These are phyloP conservation scores for Beauveria sp. DNA, from an alignment of 2,329 filamentous ascomycete genomes.

Conservation along the genomic window DNA sequence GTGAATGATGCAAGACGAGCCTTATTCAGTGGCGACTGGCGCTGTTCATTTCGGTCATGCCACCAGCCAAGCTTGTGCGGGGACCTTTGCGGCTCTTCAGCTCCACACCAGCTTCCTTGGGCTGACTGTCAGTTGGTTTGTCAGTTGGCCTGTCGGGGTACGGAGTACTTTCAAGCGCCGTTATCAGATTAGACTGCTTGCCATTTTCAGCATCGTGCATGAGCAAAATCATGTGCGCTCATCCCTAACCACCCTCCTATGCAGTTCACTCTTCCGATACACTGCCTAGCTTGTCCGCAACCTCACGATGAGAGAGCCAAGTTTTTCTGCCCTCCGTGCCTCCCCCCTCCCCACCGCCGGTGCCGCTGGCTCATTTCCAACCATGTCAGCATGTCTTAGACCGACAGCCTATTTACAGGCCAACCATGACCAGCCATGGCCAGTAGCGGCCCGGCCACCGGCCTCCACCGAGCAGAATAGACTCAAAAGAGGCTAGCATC, in stretches of 20 bases:
- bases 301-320: too few relatives aligned
- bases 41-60: background rate
- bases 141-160: too few relatives aligned
- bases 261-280: background rate
- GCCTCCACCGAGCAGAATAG: background rate
- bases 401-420: background rate
- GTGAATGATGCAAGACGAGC: background rate
- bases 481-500: background rate
- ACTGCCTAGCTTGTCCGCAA: background rate
- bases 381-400: background rate
- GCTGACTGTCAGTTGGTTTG: background rate
- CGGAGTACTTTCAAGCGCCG: background rate
- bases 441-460: background rate
- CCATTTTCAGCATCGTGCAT: background rate
- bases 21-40: background rate
- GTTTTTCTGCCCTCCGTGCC: too few relatives aligned
- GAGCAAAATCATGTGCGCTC: background rate
- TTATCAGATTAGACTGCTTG: background rate
- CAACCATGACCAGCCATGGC: background rate
- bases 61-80: slow-evolving; percentile 1
- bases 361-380: slow-evolving; percentile 4
- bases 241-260: background rate
- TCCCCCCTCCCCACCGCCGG: background rate
- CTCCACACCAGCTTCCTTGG: background rate
- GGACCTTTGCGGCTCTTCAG: background rate